A percentile compares a stretch with the other conserved stretches of the same genome.
Evolutionary conservation across 2,329 filamentous ascomycete species (phyloP).

Genomic region (Colletotrichum theobromicola): DNA sequence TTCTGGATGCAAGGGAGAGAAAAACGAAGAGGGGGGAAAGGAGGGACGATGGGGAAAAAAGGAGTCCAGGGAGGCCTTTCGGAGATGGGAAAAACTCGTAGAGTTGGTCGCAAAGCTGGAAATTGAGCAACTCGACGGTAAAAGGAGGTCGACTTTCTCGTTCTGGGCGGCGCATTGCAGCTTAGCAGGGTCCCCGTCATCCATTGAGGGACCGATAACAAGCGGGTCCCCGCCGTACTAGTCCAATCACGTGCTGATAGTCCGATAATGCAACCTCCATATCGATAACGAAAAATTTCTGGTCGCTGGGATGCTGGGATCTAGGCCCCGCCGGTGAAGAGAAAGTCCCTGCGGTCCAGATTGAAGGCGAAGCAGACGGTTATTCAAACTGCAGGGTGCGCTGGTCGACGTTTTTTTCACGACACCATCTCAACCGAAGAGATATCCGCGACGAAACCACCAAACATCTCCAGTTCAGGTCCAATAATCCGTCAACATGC

Average conservation of each 20-base stretch:
- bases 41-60: background rate
- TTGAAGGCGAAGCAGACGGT: background rate
- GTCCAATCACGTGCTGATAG: constrained; percentile 7
- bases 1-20: constrained; percentile 5
- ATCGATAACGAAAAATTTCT: constrained; percentile 20
- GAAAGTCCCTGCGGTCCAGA: background rate
- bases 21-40: background rate
- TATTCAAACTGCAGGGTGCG: background rate
- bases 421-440: background rate
- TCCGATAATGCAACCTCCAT: background rate
- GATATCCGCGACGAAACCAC: background rate
- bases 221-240: background rate
- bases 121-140: constrained; percentile 2
- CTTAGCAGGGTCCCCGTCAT: constrained; percentile 9
- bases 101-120: constrained; percentile 1
- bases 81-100: background rate
- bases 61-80: background rate
- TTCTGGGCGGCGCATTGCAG: constrained; percentile 1
- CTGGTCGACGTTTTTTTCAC: constrained; percentile 3
- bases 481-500: constrained; percentile 44
- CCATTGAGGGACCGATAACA: constrained; percentile 1
- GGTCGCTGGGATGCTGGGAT: background rate
- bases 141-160: constrained; percentile 18
- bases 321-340: constrained; percentile 9
- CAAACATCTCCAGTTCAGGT: background rate